Evolutionary conservation across 768 basidiomycete genomes (phyloP), one percentile per base, ranked within the genome.

Genomic region (Kwoniella dendrophila): DNA sequence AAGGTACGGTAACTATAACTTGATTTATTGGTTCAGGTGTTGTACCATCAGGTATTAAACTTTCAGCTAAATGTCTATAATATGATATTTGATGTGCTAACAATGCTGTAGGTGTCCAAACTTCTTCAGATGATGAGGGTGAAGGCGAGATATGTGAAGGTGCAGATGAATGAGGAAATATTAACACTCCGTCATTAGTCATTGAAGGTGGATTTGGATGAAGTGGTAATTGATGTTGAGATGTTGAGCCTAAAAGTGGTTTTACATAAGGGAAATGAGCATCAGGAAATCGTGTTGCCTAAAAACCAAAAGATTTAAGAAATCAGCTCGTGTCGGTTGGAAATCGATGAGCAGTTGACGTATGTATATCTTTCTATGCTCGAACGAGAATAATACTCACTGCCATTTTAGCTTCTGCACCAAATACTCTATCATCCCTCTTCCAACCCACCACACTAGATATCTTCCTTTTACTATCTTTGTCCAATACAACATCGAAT

Each of bases 401-500:
- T 65, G 96, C 80, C 79, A 88, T 90, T 68, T 86, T 87, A 3
- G 92, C 94, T 78, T 98, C 96, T 29, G 85, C 81, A 5, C 92
- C 92, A 80, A 98, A 95, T 33, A 92, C 79, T 56, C 96, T 82
- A 70, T 97, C 95, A 70, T 87, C 87, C 36, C 79, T 72, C 80
- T 96, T 95, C 90, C 93, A 95, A 10, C 87, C 90, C 0, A 98
- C 92, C 1, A 87, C 85, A 16, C 89, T 86, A 67, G 90, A 88
- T 30, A 96, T 91, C 81, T 98, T 98, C 62, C 96, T 84, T 82
- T 97, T 98, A 29, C 93, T 96, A 77, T 97, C 95, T 77, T 90
- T 90, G 82, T 97, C 96, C 59, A 98, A 83, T 27, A 99, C 83
- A 30, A 99, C 90, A 80, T 99, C 96, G 71, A 99, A 95, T 3